Percentiles rank a stretch among this genome's conserved stretches.
phyloP scores from a whole-genome alignment of 2,329 filamentous ascomycete species.

The Lachnellula hyalina region DNA sequence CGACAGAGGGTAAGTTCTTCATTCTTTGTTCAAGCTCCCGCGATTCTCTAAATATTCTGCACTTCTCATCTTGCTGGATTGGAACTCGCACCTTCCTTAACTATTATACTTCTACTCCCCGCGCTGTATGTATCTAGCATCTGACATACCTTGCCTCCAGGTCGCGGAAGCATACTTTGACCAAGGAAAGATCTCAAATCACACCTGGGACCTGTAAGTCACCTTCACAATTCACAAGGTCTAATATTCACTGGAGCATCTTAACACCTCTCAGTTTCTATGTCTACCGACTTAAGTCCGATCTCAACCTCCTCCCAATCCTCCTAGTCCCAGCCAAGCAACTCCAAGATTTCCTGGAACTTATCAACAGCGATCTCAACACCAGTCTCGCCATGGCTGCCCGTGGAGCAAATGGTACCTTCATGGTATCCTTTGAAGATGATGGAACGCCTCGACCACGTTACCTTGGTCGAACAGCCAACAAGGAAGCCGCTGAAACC shows the following conservation, averaged over 20 bases:
- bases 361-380: slow-evolving; percentile 56
- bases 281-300: slow-evolving; percentile 47
- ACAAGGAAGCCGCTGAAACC: slow-evolving; percentile 31
- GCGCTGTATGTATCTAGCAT: neutral
- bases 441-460: slow-evolving; percentile 59
- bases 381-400: slow-evolving; percentile 53
- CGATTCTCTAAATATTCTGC: neutral
- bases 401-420: slow-evolving; percentile 45
- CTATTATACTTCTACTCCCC: neutral
- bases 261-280: slow-evolving; percentile 53
- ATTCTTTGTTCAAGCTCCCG: neutral
- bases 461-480: slow-evolving; percentile 56
- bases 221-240: neutral
- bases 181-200: slow-evolving; percentile 49
- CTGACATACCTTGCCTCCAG: slow-evolving; percentile 13
- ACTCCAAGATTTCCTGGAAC: slow-evolving; percentile 56
- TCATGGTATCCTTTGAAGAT: slow-evolving; percentile 57
- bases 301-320: slow-evolving; percentile 46
- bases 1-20: slow-evolving; percentile 39
- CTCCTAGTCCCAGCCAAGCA: slow-evolving; percentile 65
- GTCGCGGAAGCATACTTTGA: slow-evolving; percentile 45
- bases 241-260: neutral
- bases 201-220: slow-evolving; percentile 72
- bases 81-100: neutral
- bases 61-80: neutral